Evolutionary conservation across 768 basidiomycete genomes (phyloP), one percentile per base, ranked within the genome.

Genomic region (Cytidiella melzeri): DNA sequence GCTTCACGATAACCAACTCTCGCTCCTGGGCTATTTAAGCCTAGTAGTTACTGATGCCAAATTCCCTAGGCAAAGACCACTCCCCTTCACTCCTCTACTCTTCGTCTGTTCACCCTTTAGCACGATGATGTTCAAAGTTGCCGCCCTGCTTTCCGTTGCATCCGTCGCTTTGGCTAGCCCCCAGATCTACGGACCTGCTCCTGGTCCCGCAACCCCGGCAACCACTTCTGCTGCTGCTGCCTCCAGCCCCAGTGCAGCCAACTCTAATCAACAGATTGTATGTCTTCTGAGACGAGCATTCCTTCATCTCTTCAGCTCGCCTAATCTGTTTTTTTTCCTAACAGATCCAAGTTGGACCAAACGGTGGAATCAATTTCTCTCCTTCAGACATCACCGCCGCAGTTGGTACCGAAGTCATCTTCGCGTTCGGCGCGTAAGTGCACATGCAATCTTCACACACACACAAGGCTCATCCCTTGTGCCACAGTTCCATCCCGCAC

Each of bases 391-490:
- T 79, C 54, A 68, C 58, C 28, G 77, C 77, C 1, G 30, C 69
- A 6, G 67, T 70, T 6, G 73, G 72, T 10, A 71, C 73, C 7
- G 45, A 64, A 5, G 71, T 79, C n/a, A 75, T 71, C 5, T 79
- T 79, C 62, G 75, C 57, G 48, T 75, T 79, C 67, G 72, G 73
- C 11, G 57, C 57, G 74, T 74, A 38, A 15, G 53, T 47, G 39
- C 12, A 13, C 21, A n/a, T 41, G n/a, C n/a, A n/a, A n/a, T n/a
- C n/a, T n/a, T n/a, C n/a, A n/a, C n/a, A n/a, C n/a, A n/a, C n/a
- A n/a, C n/a, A n/a, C n/a, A n/a, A n/a, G n/a, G n/a, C n/a, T n/a
- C n/a, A n/a, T n/a, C n/a, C n/a, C n/a, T n/a, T n/a, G n/a, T 25
- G 11, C n/a, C 15, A 3, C 41, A 50, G 54, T 5, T 18, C 45